Evolutionary conservation across 106 monocot species (phyloP), one percentile per base, ranked within the genome.

Genomic region (Apostasia shenzhenica): DNA sequence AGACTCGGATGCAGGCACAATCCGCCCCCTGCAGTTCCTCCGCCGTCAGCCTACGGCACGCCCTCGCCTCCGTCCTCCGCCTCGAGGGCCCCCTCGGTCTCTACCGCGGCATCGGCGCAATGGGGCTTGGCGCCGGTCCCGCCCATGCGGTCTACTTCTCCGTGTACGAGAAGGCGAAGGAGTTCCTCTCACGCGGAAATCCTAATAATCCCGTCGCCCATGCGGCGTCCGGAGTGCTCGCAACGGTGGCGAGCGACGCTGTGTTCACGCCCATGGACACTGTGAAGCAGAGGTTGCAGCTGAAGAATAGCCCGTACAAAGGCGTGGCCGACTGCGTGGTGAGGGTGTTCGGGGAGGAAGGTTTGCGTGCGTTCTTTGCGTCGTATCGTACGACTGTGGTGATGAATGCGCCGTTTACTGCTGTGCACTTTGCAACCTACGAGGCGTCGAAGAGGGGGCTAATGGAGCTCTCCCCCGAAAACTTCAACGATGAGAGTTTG

Each of bases 381-480:
- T 92, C 91, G 11, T 95, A 92, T 55, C 54, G 79, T 61, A 95
- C 95, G 8, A 95, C 95, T 43, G 95, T 92, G 73, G 61, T 95
- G 56, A 95, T 95, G 95, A 95, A 95, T 56, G 95, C 91, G 41
- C 95, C 95, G 6, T 95, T 80, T 75, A 95, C 95, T 12, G 95
- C 95, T 0, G 84, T 95, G 41, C 88, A 95, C 67, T 95, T 95
- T 43, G 88, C 95, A 13, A 87, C 95, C 3, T 95, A 95, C 41
- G 95, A 95, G 82, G 95, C 95, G 2, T 76, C 86, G 0, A 95
- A 95, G 86, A 81, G 74, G 69, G 85, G 77, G 54, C 38, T 95
- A 50, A 45, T 61, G 62, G 86, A 80, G 71, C 45, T 87, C 4
- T 76, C 79, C 0, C 83, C 81, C 9, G 88, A 80, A 3, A 81